These are phyloP conservation scores for Piromyces finnis DNA, from an alignment of 192 early-diverging fungal genomes.

Conservation along the genomic window DNA sequence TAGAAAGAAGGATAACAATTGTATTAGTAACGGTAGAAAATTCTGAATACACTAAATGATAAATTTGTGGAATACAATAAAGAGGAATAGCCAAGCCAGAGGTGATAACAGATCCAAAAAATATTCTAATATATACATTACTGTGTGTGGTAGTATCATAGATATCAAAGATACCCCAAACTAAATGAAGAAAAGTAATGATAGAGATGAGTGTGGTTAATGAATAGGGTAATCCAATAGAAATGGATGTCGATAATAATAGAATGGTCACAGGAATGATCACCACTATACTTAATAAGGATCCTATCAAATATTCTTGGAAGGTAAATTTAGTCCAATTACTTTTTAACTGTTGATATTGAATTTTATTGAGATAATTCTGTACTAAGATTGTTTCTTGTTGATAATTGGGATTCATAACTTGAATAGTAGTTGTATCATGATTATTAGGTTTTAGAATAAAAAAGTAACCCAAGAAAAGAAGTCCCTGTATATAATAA, in stretches of 20 bases:
- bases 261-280: background rate
- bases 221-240: background rate
- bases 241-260: background rate
- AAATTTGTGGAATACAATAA: background rate
- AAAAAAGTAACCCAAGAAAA: background rate
- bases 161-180: background rate
- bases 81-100: background rate
- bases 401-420: background rate
- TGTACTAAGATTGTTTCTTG: background rate
- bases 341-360: background rate
- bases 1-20: background rate
- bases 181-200: background rate
- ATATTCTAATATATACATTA: background rate
- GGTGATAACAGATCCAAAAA: background rate
- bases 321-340: background rate
- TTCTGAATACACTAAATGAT: background rate
- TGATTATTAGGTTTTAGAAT: background rate
- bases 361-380: background rate
- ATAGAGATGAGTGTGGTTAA: background rate
- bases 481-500: background rate
- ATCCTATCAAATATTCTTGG: background rate
- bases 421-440: background rate
- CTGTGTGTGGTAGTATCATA: background rate
- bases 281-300: background rate
- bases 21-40: background rate